phyloP scores from a whole-genome alignment of 148 eudicot species.

The Fallopia convolvulus region DNA sequence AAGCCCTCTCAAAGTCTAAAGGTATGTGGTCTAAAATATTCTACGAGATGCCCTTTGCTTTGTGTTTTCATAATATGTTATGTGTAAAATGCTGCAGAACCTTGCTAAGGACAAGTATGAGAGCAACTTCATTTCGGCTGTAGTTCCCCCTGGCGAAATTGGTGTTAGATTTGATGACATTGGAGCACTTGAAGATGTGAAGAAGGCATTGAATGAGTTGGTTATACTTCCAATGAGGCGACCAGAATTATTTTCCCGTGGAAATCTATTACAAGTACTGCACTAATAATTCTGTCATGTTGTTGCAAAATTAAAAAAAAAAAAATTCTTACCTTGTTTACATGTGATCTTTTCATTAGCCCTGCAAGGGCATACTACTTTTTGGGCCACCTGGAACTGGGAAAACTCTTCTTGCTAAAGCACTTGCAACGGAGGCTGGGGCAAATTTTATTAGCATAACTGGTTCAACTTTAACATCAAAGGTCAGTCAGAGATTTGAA shows the following conservation, averaged over 20 bases:
- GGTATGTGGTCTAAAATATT: constrained; percentile 26
- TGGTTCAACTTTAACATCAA: constrained; percentile 90
- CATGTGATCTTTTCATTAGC: constrained; percentile 31
- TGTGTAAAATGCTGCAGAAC: constrained; percentile 35
- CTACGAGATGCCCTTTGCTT: not conserved
- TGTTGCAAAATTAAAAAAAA: not conserved
- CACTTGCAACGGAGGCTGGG: constrained; percentile 96
- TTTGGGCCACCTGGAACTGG: constrained; percentile 99
- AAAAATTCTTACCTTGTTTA: not conserved
- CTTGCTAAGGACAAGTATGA: constrained; percentile 99
- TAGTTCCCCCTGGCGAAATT: constrained; percentile 87
- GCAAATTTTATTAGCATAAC: constrained; percentile 94
- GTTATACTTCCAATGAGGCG: constrained; percentile 96
- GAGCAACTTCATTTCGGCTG: constrained; percentile 90
- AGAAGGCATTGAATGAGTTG: constrained; percentile 80
- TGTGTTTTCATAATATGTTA: not conserved
- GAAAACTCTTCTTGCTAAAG: constrained; percentile 93
- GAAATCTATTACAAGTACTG: constrained; percentile 77
- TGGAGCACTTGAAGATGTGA: constrained; percentile 99
- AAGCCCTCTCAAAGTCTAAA: constrained; percentile 76
- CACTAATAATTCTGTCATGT: not conserved
- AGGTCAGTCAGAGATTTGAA: constrained; percentile 31
- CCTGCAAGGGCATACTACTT: constrained; percentile 93
- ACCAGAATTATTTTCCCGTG: constrained; percentile 88
- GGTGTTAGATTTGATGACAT: constrained; percentile 87